phyloP scores from a whole-genome alignment of 2,329 filamentous ascomycete species.

The Hypoxylon sp. region DNA sequence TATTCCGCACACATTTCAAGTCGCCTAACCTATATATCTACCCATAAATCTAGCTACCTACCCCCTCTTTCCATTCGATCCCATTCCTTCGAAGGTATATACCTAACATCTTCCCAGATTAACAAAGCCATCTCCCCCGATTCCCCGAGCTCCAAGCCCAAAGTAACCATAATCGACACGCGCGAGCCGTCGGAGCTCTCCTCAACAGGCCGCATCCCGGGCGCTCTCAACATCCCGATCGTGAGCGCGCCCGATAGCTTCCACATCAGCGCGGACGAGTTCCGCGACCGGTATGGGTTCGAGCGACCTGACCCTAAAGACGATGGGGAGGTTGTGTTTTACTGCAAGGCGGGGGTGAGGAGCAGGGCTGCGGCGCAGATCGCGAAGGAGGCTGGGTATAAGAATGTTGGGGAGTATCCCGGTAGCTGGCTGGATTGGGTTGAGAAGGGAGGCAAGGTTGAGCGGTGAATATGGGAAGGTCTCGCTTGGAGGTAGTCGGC shows the following conservation, averaged over 20 bases:
- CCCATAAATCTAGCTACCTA: background rate
- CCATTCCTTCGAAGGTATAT: background rate
- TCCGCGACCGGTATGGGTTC: conserved; percentile 86
- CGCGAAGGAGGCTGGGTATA: conserved; percentile 83
- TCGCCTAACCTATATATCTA: too few relatives aligned
- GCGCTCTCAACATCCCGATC: conserved; percentile 86
- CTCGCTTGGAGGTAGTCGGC: background rate
- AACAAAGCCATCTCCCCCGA: conserved; percentile 33
- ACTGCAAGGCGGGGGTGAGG: conserved; percentile 92
- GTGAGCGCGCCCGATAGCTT: conserved; percentile 82
- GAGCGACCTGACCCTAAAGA: conserved; percentile 66
- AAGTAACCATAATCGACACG: conserved; percentile 65
- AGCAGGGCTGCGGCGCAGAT: conserved; percentile 82
- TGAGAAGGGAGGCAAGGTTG: conserved; percentile 75
- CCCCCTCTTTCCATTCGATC: background rate
- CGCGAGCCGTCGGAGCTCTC: conserved; percentile 79
- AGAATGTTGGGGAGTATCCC: conserved; percentile 77
- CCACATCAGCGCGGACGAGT: conserved; percentile 82
- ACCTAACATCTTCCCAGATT: conserved; percentile 40
- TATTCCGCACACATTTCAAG: background rate
- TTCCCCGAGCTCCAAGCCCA: conserved; percentile 12
- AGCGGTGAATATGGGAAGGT: conserved; percentile 57
- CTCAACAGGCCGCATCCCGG: conserved; percentile 80
- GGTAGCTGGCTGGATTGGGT: conserved; percentile 90
- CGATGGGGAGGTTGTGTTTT: conserved; percentile 78